Evolutionary conservation across 2,329 filamentous ascomycete species (phyloP).

Genomic region (Colletotrichum cuscutae): DNA sequence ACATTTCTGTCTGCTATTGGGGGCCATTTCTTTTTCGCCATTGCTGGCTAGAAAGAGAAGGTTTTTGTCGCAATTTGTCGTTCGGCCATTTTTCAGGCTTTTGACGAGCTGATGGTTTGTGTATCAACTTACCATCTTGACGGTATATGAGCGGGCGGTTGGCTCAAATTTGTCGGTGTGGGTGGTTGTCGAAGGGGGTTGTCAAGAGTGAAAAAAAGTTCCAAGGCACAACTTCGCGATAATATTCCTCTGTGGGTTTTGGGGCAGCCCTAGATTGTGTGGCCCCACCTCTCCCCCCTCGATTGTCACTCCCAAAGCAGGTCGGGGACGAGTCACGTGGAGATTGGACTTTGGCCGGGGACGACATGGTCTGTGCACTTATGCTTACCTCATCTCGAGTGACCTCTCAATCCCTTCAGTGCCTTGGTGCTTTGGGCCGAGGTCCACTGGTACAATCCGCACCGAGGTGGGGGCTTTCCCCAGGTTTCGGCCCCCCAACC

Average conservation of each 20-base stretch:
- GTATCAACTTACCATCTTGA: slow-evolving; percentile 76
- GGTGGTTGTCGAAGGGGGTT: slow-evolving; percentile 41
- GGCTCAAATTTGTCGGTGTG: slow-evolving; percentile 33
- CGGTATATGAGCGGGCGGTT: slow-evolving; percentile 52
- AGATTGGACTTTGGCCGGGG: slow-evolving; percentile 6
- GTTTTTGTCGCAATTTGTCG: neutral
- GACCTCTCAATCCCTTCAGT: neutral
- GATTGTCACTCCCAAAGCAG: slow-evolving; percentile 31
- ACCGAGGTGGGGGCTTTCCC: slow-evolving; percentile 25
- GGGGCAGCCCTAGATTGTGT: slow-evolving; percentile 50
- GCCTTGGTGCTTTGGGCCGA: slow-evolving; percentile 18
- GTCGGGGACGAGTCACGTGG: slow-evolving; percentile 55
- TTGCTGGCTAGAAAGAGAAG: slow-evolving; percentile 43
- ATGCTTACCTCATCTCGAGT: neutral
- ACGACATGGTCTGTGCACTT: neutral
- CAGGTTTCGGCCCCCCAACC: slow-evolving; percentile 17
- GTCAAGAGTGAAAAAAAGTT: slow-evolving; percentile 38
- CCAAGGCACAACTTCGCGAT: slow-evolving; percentile 36
- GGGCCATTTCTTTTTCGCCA: slow-evolving; percentile 38
- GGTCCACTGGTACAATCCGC: slow-evolving; percentile 17
- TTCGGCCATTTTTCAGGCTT: slow-evolving; percentile 2
- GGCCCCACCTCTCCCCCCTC: slow-evolving; percentile 32
- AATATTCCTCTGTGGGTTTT: slow-evolving; percentile 52
- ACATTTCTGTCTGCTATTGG: slow-evolving; percentile 53
- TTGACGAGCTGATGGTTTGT: slow-evolving; percentile 15